These are phyloP conservation scores for Coemansia sp. DNA, from an alignment of 192 early-diverging fungal species.

Conservation along the genomic window DNA sequence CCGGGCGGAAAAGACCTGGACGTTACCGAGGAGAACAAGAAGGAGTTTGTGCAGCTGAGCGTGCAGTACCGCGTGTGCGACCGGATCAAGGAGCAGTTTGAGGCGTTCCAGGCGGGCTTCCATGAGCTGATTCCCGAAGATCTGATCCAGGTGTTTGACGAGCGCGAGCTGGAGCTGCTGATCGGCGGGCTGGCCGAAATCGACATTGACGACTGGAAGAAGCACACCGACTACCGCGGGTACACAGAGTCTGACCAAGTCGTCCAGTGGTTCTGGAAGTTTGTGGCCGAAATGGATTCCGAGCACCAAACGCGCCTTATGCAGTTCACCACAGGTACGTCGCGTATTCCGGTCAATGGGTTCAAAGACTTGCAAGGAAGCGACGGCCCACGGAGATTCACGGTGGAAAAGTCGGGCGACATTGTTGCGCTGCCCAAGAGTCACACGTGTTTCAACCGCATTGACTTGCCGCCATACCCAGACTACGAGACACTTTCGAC, in stretches of 20 bases:
- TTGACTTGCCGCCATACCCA: conserved; percentile 93
- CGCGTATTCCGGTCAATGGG: conserved; percentile 96
- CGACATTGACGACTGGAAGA: conserved; percentile 98
- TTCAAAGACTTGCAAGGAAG: conserved; percentile 98
- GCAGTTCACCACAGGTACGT: conserved; percentile 98
- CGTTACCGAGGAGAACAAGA: conserved; percentile 97
- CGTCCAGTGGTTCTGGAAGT: conserved; percentile 97
- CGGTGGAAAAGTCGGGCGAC: conserved; percentile 93
- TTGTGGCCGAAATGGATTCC: conserved; percentile 78
- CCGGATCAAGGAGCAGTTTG: conserved; percentile 94
- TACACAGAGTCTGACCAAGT: conserved; percentile 97
- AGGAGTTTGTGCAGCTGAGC: conserved; percentile 88
- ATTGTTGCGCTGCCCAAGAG: conserved; percentile 83
- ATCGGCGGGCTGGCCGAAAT: conserved; percentile 97
- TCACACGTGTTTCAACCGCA: conserved; percentile 98
- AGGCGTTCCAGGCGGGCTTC: conserved; percentile 94
- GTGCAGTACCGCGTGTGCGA: conserved; percentile 86
- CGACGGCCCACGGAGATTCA: conserved; percentile 94
- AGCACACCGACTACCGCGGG: conserved; percentile 95
- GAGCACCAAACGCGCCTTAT: conserved; percentile 94
- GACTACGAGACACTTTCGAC: conserved; percentile 70
- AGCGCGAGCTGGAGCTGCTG: conserved; percentile 94
- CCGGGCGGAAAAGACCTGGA: conserved; percentile 82
- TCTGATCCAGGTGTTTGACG: conserved; percentile 93
- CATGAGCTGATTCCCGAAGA: conserved; percentile 95